phyloP scores from a whole-genome alignment of 2,329 filamentous ascomycete species.

The Colletotrichum musicola region DNA sequence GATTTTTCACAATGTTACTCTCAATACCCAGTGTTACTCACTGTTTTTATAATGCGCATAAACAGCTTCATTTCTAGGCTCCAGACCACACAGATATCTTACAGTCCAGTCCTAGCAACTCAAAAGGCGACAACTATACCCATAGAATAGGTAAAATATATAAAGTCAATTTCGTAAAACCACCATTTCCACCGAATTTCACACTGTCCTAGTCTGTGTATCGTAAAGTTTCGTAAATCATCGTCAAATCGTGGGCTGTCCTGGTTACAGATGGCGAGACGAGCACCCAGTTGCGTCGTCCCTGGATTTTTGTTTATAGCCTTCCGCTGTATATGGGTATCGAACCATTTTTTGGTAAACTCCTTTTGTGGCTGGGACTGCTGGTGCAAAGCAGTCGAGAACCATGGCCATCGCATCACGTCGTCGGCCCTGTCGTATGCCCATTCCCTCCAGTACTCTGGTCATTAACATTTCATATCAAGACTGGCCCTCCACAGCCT shows the following conservation, averaged over 20 bases:
- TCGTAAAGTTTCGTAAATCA: conserved; percentile 21
- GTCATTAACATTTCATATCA: conserved; percentile 10
- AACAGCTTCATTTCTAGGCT: no score
- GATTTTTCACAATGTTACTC: no score
- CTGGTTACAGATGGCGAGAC: conserved; percentile 22
- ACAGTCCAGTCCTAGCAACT: no score
- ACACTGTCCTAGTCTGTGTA: conserved; percentile 5
- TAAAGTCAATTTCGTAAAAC: conserved; percentile 2
- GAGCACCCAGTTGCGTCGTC: conserved; percentile 8
- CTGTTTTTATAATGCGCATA: no score
- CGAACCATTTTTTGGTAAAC: conserved; percentile 9
- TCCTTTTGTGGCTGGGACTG: conserved; percentile 10
- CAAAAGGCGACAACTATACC: no score
- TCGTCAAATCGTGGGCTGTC: conserved; percentile 29
- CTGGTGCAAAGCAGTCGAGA: neutral
- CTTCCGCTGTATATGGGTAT: conserved; percentile 32
- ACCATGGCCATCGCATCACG: neutral
- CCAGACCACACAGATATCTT: no score
- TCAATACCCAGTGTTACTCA: no score
- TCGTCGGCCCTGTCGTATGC: neutral
- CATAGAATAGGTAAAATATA: neutral
- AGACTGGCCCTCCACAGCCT: conserved; percentile 44
- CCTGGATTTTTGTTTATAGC: conserved; percentile 31
- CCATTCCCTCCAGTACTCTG: neutral
- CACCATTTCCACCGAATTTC: neutral